phyloP scores from a whole-genome alignment of 208 protist genomes.

The Balamuthia mandrillaris region DNA sequence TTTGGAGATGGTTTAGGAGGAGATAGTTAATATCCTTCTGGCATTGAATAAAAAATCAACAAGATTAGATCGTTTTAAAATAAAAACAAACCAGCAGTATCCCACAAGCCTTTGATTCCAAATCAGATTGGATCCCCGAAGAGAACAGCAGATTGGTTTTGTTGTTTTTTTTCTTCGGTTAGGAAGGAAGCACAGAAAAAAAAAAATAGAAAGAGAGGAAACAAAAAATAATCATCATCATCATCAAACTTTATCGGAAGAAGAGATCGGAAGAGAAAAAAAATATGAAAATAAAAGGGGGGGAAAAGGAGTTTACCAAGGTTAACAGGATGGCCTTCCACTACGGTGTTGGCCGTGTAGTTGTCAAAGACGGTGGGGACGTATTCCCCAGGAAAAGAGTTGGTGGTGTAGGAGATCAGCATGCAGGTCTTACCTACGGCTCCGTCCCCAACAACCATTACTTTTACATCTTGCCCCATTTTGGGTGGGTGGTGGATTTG shows the following conservation, averaged over 20 bases:
- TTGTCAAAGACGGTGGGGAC: conserved; percentile 65
- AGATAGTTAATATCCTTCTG: not conserved
- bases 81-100: conserved; percentile 20
- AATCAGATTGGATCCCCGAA: too few species aligned
- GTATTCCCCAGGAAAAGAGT: conserved; percentile 50
- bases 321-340: conserved; percentile 70
- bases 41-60: not conserved
- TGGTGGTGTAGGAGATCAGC: conserved; percentile 28
- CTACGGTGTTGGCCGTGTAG: conserved; percentile 69
- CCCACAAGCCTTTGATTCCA: not conserved
- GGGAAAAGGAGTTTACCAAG: conserved; percentile 34
- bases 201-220: too few species aligned
- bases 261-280: not conserved
- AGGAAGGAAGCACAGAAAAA: too few species aligned
- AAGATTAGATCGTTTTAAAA: not conserved
- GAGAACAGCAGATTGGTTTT: too few species aligned
- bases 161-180: too few species aligned
- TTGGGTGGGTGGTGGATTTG: too few species aligned
- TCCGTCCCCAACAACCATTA: conserved; percentile 59
- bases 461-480: conserved; percentile 51
- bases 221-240: too few species aligned
- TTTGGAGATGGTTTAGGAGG: too few species aligned
- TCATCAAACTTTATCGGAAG: too few species aligned
- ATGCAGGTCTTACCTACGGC: conserved; percentile 36
- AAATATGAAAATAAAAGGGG: not conserved